A percentile compares a stretch with the other conserved stretches of the same genome.
These are phyloP conservation scores for Pythium coloratum DNA, from an alignment of 352 stramenopile species.

Conservation along the genomic window DNA sequence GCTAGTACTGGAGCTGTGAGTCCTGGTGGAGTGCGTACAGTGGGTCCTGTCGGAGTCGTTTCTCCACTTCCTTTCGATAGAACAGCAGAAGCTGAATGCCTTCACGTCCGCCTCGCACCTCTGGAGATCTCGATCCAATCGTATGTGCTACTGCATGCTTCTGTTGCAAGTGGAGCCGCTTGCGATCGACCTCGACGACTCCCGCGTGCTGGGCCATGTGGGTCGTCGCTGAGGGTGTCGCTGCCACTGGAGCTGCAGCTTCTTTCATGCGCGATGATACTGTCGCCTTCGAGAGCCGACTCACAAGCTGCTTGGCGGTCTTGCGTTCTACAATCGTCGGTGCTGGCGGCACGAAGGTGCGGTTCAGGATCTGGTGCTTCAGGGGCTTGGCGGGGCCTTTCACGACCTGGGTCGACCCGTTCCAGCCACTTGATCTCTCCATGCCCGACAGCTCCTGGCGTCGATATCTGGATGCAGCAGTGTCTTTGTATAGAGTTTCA, in stretches of 20 bases:
- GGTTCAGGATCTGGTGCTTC: conserved; percentile 58
- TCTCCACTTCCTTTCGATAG: conserved; percentile 66
- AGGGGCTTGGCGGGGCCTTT: conserved; percentile 34
- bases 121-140: conserved; percentile 4
- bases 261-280: conserved; percentile 57
- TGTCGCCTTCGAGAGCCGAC: conserved; percentile 52
- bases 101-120: conserved; percentile 40
- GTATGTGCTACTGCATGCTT: background rate
- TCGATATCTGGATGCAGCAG: background rate
- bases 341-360: conserved; percentile 49
- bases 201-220: background rate
- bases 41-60: conserved; percentile 39
- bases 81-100: conserved; percentile 61
- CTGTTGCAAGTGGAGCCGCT: conserved; percentile 21
- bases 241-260: background rate
- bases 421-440: conserved; percentile 35
- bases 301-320: conserved; percentile 35
- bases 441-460: background rate
- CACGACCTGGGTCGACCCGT: conserved; percentile 53
- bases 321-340: conserved; percentile 36
- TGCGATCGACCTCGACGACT: conserved; percentile 22
- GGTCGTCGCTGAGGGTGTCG: background rate
- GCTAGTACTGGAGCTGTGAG: background rate
- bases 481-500: background rate
- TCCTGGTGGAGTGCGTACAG: conserved; percentile 26